Percentiles rank a stretch among this genome's conserved stretches.
Evolutionary conservation across 495 filamentous ascomycete species (phyloP).

Genomic region (Trichoderma asperelloides): DNA sequence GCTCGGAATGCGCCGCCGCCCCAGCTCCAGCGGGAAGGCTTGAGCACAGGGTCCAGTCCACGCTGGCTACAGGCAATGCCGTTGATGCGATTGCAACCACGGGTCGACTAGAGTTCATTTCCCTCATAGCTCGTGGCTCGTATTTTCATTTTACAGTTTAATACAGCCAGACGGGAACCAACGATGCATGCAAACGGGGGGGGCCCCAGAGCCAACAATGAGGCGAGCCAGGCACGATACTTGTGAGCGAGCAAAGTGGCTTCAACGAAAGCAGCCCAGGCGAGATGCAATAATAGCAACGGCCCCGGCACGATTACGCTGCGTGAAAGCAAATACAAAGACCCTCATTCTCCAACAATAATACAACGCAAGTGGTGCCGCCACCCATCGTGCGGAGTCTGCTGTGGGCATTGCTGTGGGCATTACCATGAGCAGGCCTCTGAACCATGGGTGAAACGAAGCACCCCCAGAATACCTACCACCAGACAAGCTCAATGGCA

Average conservation of each 20-base stretch:
- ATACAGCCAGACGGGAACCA: too few relatives aligned
- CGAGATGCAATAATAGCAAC: too few relatives aligned
- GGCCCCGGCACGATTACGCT: not conserved
- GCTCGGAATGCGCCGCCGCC: not conserved
- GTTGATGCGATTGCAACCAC: not conserved
- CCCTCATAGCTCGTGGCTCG: not conserved
- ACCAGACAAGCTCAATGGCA: not conserved
- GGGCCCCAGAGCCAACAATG: too few relatives aligned
- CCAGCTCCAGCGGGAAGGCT: not conserved
- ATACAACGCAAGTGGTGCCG: not conserved
- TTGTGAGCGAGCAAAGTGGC: too few relatives aligned
- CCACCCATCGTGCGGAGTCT: not conserved
- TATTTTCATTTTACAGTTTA: too few relatives aligned
- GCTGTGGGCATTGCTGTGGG: not conserved
- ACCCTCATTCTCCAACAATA: not conserved
- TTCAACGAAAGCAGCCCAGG: too few relatives aligned
- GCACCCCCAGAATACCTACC: not conserved
- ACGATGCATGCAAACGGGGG: too few relatives aligned
- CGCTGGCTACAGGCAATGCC: not conserved
- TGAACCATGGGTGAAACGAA: not conserved
- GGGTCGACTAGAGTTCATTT: not conserved
- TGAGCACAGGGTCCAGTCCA: constrained; percentile 1
- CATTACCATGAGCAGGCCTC: not conserved
- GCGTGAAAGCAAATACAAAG: not conserved
- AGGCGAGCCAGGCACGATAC: too few relatives aligned